Evolutionary conservation across 805 yeast genomes (phyloP), one percentile per base, ranked within the genome.

Genomic region (Metschnikowia amazonensis): DNA sequence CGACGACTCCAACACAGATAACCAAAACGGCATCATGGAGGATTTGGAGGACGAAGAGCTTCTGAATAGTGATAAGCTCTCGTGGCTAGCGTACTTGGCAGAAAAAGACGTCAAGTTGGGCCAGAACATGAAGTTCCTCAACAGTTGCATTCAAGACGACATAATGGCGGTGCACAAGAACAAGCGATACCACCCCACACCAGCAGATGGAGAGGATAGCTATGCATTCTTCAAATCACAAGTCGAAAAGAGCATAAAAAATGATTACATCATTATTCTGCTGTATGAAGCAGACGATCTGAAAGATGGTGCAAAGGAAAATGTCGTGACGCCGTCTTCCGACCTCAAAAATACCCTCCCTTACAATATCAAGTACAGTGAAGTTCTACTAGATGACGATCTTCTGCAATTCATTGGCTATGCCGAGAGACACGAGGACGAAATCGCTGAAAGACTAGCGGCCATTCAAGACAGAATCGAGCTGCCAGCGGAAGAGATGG

Each of bases 21-120:
- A 43, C 5, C 42, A 45, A 13, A 43, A 46, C 18, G 51, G 47
- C 2, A 35, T 45, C 18, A 56, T 50, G 18, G 63, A 58, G 7
- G 64, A 59, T 9, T 56, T 59, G 14, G 61, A 58, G 10, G 58
- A 55, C 16, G 65, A 60, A 16, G 62, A 58, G 20, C 48, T 59
- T 25, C 46, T 51, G 3, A 47, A 45, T 2, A 57, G 56, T 4
- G 70, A 70, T 32, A 56, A 56, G 42, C 56, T 64, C 14, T 50
- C 53, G 47, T 75, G 72, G 73, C 60, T 63, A 44, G 67, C 62
- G 54, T 72, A 66, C 48, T 65, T 64, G 64, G 70, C 48, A 42
- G 66, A 52, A 50, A 65, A 66, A 50, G 68, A 58, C 58, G 53
- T 47, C 58, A 63, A 50, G 58, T 57, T 52, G 65, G 74, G 74